Evolutionary conservation across 345 rosid genomes (phyloP), one percentile per base, ranked within the genome.

Genomic region (Salix suchowensis): DNA sequence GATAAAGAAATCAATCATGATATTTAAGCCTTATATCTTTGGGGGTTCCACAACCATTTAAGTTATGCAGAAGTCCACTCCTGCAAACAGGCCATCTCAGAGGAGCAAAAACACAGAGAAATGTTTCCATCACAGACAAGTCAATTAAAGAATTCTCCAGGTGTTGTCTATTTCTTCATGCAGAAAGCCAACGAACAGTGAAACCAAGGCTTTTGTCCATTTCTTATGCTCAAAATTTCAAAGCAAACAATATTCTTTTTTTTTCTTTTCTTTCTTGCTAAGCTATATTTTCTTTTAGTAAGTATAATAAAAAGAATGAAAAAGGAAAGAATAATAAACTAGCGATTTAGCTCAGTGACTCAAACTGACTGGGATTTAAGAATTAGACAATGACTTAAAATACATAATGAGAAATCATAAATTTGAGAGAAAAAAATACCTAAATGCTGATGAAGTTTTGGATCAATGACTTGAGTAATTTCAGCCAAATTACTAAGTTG

Each of bases 371-470:
- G 61, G 65, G 71, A 48, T 37, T 32, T 37, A 60, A 48, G 60
- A 68, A 68, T 39, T 37, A 72, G 48, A 77, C 8, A 26, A 72
- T 39, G 68, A 68, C 4, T 13, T n/a, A 76, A 54, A 24, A n/a
- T 40, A 60, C 32, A 62, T 12, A 62, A 67, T 14, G 34, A 62
- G 71, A 46, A 71, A 72, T 7, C 42, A 15, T 65, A 61, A 77
- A 61, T 62, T 15, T 12, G 24, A 71, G 77, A 37, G 34, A 34
- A 0, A 34, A 34, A 12, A 28, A n/a, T 89, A 96, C 99, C 97
- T 85, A 96, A 85, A 79, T 96, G 99, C 85, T 87, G 94, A 81
- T 96, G 99, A 85, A 93, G 98, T 79, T 92, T 96, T 34, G 99
- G 99, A 86, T 93, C 95, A 32, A 96, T 85, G 77, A 90, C 91